Base-by-base conservation (phyloP, 352 stramenopile genomes). In the Peronospora farinosa region DNA sequence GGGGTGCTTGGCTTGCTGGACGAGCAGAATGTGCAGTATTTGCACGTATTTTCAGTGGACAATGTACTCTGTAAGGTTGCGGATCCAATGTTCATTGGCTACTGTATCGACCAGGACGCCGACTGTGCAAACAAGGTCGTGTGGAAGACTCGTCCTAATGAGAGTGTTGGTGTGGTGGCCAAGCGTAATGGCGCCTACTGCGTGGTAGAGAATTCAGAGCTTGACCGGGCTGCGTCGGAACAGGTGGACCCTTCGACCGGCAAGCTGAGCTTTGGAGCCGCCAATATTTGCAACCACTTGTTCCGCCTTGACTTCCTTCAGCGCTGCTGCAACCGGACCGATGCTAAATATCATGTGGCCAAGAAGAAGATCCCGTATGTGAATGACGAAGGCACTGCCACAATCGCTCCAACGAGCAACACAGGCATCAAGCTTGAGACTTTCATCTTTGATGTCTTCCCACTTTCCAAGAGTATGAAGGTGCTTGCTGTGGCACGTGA, bases 371-470 rank as follows among this genome's bases (percentile, higher is more conserved):
- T 99, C 43, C 87, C 92, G 11, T 87, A 91, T 31, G 93, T 87
- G 7, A 80, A 97, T 49, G 72, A 78, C 4, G 53, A 69, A 15
- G 87, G 89, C 28, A 70, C 75, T 96, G 53, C 65, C 9, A 97
- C 82, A 21, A 74, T 93, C 19, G 92, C 74, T 23, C 92, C 92
- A 0, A 57, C 55, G 5, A 62, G 55, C 10, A 96, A 95, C 58
- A 97, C 97, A 46, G 96, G 95, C 16, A 90, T 99, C 68, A 99
- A 99, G 69, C 69, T 99, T 13, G 97, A 99, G 67, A 84, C 86
- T 5, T 99, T 99, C 65, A 99, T 99, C 57, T 99, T 99, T 65
- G 97, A 99, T 70, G 93, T 98, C 4, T 99, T 99, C 60, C 88
- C 92, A 33, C 72, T 98, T 0, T 96, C 93, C 7, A 67, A 81